phyloP scores from a whole-genome alignment of 2,329 filamentous ascomycete species.

The Pseudocercospora crystallina region DNA sequence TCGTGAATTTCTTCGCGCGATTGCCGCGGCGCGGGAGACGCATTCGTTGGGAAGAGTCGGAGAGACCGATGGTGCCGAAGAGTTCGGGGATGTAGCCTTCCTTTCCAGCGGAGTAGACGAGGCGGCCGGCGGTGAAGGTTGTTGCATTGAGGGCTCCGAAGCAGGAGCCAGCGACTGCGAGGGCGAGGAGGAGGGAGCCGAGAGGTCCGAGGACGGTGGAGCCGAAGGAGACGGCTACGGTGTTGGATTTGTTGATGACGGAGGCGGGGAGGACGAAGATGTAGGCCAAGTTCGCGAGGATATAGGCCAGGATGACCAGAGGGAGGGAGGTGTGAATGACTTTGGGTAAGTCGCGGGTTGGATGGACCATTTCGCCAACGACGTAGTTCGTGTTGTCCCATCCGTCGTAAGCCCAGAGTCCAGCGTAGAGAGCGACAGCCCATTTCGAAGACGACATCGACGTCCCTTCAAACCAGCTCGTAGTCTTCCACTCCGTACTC shows the following conservation, averaged over 20 bases:
- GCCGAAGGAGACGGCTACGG: conserved; percentile 93
- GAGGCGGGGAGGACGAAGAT: conserved; percentile 85
- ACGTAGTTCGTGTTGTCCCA: conserved; percentile 99
- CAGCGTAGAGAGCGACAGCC: conserved; percentile 92
- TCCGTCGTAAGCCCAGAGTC: conserved; percentile 96
- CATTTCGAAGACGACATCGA: conserved; percentile 77
- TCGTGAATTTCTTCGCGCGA: conserved; percentile 59
- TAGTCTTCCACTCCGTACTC: conserved; percentile 72
- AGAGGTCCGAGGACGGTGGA: conserved; percentile 81
- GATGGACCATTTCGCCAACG: conserved; percentile 92
- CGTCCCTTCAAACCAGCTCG: conserved; percentile 82
- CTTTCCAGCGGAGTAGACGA: conserved; percentile 92
- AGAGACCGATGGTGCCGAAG: conserved; percentile 79
- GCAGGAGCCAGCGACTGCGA: conserved; percentile 87
- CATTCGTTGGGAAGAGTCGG: conserved; percentile 39
- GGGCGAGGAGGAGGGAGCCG: conserved; percentile 78
- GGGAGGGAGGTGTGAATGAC: conserved; percentile 98
- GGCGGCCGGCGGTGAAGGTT: conserved; percentile 85
- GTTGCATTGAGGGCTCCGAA: conserved; percentile 94
- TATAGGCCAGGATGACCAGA: conserved; percentile 83
- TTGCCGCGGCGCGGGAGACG: conserved; percentile 50
- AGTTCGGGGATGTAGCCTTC: conserved; percentile 86
- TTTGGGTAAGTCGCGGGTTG: conserved; percentile 81
- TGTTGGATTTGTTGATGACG: conserved; percentile 83
- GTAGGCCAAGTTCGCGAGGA: conserved; percentile 89